A percentile compares a stretch with the other conserved stretches of the same genome.
Evolutionary conservation across 148 eudicot species (phyloP).

Genomic region (Silene latifolia): DNA sequence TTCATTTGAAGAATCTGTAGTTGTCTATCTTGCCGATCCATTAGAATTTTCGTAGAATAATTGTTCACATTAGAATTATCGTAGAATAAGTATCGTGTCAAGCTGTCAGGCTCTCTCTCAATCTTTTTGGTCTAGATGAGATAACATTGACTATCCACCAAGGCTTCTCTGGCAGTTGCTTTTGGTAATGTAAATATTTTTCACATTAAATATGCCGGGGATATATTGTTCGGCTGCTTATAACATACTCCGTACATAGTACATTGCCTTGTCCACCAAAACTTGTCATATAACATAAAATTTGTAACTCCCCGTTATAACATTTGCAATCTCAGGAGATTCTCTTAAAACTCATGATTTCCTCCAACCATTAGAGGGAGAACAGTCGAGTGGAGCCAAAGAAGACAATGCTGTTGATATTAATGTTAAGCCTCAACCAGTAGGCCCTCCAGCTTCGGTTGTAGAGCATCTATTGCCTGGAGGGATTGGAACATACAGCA

Average conservation of each 20-base stretch:
- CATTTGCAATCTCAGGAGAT: constrained; percentile 38
- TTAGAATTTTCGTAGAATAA: too few relatives aligned
- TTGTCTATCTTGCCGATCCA: neutral
- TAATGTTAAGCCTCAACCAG: constrained; percentile 42
- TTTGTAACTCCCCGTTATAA: neutral
- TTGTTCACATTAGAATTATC: too few relatives aligned
- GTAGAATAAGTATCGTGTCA: neutral
- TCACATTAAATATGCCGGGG: neutral
- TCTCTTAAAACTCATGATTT: constrained; percentile 74
- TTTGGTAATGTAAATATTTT: neutral
- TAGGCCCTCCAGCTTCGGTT: constrained; percentile 38
- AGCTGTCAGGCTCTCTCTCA: neutral
- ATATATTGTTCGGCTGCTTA: neutral
- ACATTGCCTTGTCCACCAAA: neutral
- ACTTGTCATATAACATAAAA: neutral
- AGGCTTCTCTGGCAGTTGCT: neutral
- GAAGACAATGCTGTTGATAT: constrained; percentile 46
- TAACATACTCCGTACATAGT: neutral
- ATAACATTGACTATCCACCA: neutral
- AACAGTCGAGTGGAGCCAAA: constrained; percentile 39
- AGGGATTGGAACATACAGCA: constrained; percentile 81
- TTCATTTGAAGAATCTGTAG: neutral
- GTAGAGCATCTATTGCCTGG: constrained; percentile 76
- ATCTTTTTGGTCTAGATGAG: constrained; percentile 1
- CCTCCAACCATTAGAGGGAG: constrained; percentile 79